phyloP scores from a whole-genome alignment of 129 eudicot genomes.

The Tanacetum coccineum region DNA sequence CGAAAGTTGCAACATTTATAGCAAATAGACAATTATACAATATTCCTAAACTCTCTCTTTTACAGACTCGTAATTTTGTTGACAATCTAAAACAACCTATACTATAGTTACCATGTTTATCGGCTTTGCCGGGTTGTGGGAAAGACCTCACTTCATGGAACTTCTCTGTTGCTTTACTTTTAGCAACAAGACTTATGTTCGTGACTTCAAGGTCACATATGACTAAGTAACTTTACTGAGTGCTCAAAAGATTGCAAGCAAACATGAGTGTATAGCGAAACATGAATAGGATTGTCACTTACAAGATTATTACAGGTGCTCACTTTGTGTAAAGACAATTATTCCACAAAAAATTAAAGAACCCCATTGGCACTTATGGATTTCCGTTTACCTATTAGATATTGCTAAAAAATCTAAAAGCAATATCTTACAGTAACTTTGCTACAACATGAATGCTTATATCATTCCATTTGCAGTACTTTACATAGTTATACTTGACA shows the following conservation, averaged over 20 bases:
- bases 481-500: neutral
- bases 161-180: neutral
- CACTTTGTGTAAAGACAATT: slow-evolving; percentile 15
- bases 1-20: too few species aligned
- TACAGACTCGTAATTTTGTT: too few species aligned
- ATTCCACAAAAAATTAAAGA: neutral
- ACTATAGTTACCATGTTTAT: too few species aligned
- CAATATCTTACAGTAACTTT: slow-evolving; percentile 6
- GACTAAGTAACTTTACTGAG: neutral
- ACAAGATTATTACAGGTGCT: slow-evolving; percentile 13
- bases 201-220: neutral
- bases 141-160: neutral
- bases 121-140: too few species aligned
- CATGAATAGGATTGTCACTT: slow-evolving; percentile 23
- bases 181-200: neutral
- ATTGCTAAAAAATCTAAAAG: too few species aligned
- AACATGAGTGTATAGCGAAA: neutral
- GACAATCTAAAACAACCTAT: too few species aligned
- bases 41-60: too few species aligned
- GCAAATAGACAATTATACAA: too few species aligned
- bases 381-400: slow-evolving; percentile 18
- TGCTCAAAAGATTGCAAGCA: neutral
- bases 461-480: neutral
- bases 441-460: neutral
- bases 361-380: slow-evolving; percentile 2